These are phyloP conservation scores for Fusarium nelsonii DNA, from an alignment of 2,329 filamentous ascomycete species.

Conservation along the genomic window DNA sequence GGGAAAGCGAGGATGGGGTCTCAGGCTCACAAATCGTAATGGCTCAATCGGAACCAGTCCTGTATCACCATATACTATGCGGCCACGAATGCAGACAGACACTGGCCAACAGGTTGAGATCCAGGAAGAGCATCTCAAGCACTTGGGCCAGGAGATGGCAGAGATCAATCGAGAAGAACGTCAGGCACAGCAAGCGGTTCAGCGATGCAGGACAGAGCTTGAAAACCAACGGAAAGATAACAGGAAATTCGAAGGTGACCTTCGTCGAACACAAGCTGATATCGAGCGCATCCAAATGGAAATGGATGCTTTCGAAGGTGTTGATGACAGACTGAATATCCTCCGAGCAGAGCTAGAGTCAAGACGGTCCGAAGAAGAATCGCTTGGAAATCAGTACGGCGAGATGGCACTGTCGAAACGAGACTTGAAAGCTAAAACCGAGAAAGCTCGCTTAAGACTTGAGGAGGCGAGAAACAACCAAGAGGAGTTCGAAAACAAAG, in stretches of 20 bases:
- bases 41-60: constrained; percentile 59
- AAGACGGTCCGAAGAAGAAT: constrained; percentile 61
- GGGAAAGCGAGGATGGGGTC: constrained; percentile 65
- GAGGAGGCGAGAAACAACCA: constrained; percentile 53
- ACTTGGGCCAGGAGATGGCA: constrained; percentile 67
- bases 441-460: constrained; percentile 56
- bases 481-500: constrained; percentile 58
- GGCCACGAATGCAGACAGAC: constrained; percentile 84
- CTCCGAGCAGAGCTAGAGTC: constrained; percentile 70
- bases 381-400: constrained; percentile 68
- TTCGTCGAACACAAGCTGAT: constrained; percentile 71
- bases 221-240: constrained; percentile 57
- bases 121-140: constrained; percentile 62
- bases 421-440: constrained; percentile 59
- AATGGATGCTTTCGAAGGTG: constrained; percentile 75
- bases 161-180: constrained; percentile 64
- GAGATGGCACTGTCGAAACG: constrained; percentile 62
- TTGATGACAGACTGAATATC: constrained; percentile 73
- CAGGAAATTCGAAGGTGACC: constrained; percentile 61
- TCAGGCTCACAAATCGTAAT: constrained; percentile 65
- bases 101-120: constrained; percentile 72
- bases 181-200: constrained; percentile 61
- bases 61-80: constrained; percentile 61
- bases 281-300: constrained; percentile 66
- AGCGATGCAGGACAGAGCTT: constrained; percentile 61